Percentiles rank a stretch among this genome's conserved stretches.
These are phyloP conservation scores for Didymella arachidicola DNA, from an alignment of 2,329 filamentous ascomycete species.

Conservation along the genomic window DNA sequence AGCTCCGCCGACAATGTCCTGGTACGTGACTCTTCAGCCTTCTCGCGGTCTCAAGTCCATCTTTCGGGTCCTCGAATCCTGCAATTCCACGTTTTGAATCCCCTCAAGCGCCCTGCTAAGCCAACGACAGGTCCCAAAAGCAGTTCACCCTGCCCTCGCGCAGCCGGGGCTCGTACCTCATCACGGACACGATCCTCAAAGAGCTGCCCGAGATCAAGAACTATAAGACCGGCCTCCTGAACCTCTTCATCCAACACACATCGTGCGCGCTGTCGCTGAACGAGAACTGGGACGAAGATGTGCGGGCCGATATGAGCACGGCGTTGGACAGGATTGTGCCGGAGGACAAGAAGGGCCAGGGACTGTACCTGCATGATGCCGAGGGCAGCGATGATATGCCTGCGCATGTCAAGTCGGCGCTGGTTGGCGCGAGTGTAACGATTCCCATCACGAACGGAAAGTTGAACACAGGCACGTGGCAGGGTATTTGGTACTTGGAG, in stretches of 20 bases:
- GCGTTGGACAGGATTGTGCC: slow-evolving; percentile 90
- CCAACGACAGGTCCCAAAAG: slow-evolving; percentile 70
- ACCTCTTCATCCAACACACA: slow-evolving; percentile 96
- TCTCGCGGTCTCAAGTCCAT: not conserved
- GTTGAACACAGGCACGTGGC: slow-evolving; percentile 76
- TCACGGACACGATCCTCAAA: slow-evolving; percentile 77
- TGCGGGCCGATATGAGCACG: slow-evolving; percentile 93
- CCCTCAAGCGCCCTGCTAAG: not conserved
- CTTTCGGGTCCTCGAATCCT: not conserved
- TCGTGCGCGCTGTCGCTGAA: slow-evolving; percentile 90
- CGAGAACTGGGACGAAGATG: slow-evolving; percentile 87
- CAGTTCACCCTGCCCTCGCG: slow-evolving; percentile 78
- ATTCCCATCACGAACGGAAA: slow-evolving; percentile 90
- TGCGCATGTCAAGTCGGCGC: slow-evolving; percentile 88
- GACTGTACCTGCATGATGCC: slow-evolving; percentile 82
- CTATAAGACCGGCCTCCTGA: slow-evolving; percentile 77
- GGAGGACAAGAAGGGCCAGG: slow-evolving; percentile 66
- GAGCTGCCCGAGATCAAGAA: slow-evolving; percentile 79
- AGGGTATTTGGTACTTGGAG: slow-evolving; percentile 95
- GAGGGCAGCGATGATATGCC: slow-evolving; percentile 96
- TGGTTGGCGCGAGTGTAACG: slow-evolving; percentile 87
- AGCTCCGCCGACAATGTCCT: slow-evolving; percentile 41
- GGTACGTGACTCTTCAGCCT: slow-evolving; percentile 26
- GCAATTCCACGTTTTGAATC: not conserved
- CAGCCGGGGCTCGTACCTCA: slow-evolving; percentile 84